Conservation (phyloP, 495 filamentous ascomycete species). For the Copromyces sp. region DNA sequence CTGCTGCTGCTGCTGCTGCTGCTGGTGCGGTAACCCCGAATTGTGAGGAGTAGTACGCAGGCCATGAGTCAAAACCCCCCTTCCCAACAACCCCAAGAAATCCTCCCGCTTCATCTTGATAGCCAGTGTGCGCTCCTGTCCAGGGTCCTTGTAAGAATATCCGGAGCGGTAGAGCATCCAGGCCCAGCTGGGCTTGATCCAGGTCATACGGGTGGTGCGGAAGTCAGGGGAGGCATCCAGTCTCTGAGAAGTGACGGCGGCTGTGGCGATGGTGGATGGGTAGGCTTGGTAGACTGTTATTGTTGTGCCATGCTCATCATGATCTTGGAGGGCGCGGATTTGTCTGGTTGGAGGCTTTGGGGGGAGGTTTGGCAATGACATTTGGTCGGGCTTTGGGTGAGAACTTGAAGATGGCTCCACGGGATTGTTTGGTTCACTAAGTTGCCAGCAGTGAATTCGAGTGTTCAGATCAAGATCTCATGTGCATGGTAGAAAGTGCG, state of each 20-base stretch:
- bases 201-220: slow-evolving; percentile 48
- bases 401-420: too few relatives aligned
- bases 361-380: slow-evolving; percentile 3
- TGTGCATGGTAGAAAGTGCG: background rate
- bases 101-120: slow-evolving; percentile 36
- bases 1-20: background rate
- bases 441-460: too few relatives aligned
- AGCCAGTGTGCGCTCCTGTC: slow-evolving; percentile 46
- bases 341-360: slow-evolving; percentile 26
- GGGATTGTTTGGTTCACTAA: background rate
- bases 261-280: slow-evolving; percentile 37
- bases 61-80: slow-evolving; percentile 14
- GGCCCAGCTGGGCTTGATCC: slow-evolving; percentile 55
- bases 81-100: slow-evolving; percentile 32
- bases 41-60: background rate
- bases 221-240: slow-evolving; percentile 45
- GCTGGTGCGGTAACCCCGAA: background rate
- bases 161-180: slow-evolving; percentile 58
- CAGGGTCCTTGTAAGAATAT: slow-evolving; percentile 39
- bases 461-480: too few relatives aligned
- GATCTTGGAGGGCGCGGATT: too few relatives aligned
- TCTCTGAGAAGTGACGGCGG: slow-evolving; percentile 41
- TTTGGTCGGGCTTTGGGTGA: background rate
- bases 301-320: slow-evolving; percentile 7
- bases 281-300: slow-evolving; percentile 61